Conservation (phyloP, 169 alveolate species). For the Theileria luwenshuni region DNA sequence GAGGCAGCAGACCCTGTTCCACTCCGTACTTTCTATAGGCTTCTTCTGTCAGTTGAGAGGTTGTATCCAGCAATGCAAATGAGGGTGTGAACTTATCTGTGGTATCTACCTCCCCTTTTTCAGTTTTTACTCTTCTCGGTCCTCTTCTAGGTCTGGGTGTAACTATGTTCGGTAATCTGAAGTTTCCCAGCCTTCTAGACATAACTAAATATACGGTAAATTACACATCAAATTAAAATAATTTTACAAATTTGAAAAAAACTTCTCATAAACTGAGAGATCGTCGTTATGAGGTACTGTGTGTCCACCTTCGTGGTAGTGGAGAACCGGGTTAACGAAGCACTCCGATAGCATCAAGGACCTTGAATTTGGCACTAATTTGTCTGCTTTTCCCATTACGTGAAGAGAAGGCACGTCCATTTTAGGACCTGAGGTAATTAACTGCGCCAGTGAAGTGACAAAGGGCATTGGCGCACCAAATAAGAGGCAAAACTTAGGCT, state of each 20-base stretch:
- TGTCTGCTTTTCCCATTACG: constrained; percentile 49
- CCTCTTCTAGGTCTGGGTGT: constrained; percentile 26
- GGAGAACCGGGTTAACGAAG: constrained; percentile 39
- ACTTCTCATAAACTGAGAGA: constrained; percentile 39
- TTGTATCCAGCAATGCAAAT: constrained; percentile 44
- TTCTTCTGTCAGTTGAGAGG: constrained; percentile 55
- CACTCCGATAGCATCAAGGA: constrained; percentile 41
- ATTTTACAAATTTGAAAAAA: constrained; percentile 36
- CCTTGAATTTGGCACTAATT: constrained; percentile 34
- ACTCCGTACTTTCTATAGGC: constrained; percentile 66
- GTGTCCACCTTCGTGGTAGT: constrained; percentile 53
- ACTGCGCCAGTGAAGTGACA: not conserved
- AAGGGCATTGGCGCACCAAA: constrained; percentile 43
- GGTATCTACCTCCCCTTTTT: constrained; percentile 8
- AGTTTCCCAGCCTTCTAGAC: constrained; percentile 41
- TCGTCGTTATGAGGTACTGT: constrained; percentile 52
- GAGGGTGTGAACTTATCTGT: constrained; percentile 54
- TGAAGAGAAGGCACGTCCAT: constrained; percentile 52
- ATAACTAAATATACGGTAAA: constrained; percentile 3
- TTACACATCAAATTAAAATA: constrained; percentile 2
- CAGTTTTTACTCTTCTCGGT: constrained; percentile 33
- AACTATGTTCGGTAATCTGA: constrained; percentile 31
- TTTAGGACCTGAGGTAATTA: constrained; percentile 30
- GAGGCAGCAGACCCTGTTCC: constrained; percentile 46
- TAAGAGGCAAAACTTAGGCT: constrained; percentile 52